A percentile compares a stretch with the other conserved stretches of the same genome.
Conservation (phyloP, 2,329 filamentous ascomycete genomes). For the Penicillium polonicum region DNA sequence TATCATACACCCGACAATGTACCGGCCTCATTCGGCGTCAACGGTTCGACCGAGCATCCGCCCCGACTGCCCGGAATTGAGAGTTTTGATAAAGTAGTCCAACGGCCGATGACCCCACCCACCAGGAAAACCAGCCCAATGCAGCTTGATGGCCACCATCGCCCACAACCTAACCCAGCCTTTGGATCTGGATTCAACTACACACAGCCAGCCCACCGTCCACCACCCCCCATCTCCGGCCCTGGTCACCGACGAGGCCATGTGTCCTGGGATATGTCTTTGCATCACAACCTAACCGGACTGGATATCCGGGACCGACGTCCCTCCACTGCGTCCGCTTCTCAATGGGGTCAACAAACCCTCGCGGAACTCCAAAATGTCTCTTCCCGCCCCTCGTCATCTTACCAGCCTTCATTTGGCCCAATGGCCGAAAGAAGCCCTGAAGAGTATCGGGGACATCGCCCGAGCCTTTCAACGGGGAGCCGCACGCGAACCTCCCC, state of each 20-base stretch:
- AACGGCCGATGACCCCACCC: slow-evolving; percentile 61
- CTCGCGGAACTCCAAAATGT: slow-evolving; percentile 43
- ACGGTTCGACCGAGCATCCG: slow-evolving; percentile 56
- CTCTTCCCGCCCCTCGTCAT: slow-evolving; percentile 36
- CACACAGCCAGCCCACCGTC: slow-evolving; percentile 34
- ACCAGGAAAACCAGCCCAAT: slow-evolving; percentile 71
- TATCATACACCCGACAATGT: slow-evolving; percentile 68
- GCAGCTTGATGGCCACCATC: slow-evolving; percentile 63
- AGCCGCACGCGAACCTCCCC: slow-evolving; percentile 44
- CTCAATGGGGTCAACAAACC: slow-evolving; percentile 47
- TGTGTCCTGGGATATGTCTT: slow-evolving; percentile 50
- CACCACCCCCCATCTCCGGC: slow-evolving; percentile 44
- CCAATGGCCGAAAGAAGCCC: slow-evolving; percentile 28
- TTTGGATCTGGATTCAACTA: slow-evolving; percentile 40
- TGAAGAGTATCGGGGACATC: slow-evolving; percentile 31
- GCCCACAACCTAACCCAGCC: slow-evolving; percentile 25
- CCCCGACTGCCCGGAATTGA: slow-evolving; percentile 84
- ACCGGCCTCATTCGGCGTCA: slow-evolving; percentile 55
- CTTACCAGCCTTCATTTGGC: slow-evolving; percentile 34
- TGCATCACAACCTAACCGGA: slow-evolving; percentile 46
- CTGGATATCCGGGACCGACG: slow-evolving; percentile 43
- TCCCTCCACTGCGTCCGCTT: slow-evolving; percentile 35
- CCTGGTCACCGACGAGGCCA: slow-evolving; percentile 47
- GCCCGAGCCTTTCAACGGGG: slow-evolving; percentile 27
- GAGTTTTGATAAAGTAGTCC: slow-evolving; percentile 75